These are phyloP conservation scores for Astraeus odoratus DNA, from an alignment of 768 basidiomycete species.

Conservation along the genomic window DNA sequence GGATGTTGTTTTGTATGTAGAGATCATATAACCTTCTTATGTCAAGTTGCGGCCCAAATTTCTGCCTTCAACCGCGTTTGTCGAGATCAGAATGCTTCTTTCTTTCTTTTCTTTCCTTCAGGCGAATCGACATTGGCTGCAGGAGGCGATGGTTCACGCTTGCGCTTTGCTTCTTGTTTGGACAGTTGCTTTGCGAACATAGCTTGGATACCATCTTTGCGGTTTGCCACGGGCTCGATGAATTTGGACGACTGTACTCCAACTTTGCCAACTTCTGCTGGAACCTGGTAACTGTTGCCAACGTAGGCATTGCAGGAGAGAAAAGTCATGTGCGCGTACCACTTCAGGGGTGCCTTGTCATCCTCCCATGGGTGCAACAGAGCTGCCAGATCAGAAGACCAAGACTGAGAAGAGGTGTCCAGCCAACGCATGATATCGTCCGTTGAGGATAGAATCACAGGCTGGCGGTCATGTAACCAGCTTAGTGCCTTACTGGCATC, in stretches of 20 bases:
- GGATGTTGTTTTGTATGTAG: too few relatives aligned
- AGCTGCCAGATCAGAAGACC: conserved; percentile 53
- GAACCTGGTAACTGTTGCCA: conserved; percentile 71
- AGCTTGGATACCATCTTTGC: conserved; percentile 82
- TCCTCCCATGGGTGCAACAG: conserved; percentile 59
- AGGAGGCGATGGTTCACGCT: conserved; percentile 17
- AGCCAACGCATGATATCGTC: conserved; percentile 71
- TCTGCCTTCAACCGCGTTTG: too few relatives aligned
- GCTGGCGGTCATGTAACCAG: conserved; percentile 92
- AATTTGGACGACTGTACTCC: conserved; percentile 77
- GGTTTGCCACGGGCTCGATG: conserved; percentile 68
- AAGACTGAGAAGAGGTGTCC: conserved; percentile 60
- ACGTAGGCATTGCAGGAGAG: not conserved
- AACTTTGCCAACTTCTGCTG: conserved; percentile 86
- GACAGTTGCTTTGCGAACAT: conserved; percentile 66
- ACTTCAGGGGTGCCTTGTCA: conserved; percentile 47
- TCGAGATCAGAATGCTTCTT: conserved; percentile 1
- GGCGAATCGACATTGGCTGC: conserved; percentile 8
- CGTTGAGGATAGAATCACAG: conserved; percentile 64
- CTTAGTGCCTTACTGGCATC: conserved; percentile 56
- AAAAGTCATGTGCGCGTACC: conserved; percentile 37
- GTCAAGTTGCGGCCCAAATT: not conserved
- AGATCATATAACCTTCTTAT: too few relatives aligned
- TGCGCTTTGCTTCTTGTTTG: conserved; percentile 22
- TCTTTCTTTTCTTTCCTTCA: conserved; percentile 18